These are phyloP conservation scores for Claviceps maximensis DNA, from an alignment of 2,329 filamentous ascomycete genomes.

Conservation along the genomic window DNA sequence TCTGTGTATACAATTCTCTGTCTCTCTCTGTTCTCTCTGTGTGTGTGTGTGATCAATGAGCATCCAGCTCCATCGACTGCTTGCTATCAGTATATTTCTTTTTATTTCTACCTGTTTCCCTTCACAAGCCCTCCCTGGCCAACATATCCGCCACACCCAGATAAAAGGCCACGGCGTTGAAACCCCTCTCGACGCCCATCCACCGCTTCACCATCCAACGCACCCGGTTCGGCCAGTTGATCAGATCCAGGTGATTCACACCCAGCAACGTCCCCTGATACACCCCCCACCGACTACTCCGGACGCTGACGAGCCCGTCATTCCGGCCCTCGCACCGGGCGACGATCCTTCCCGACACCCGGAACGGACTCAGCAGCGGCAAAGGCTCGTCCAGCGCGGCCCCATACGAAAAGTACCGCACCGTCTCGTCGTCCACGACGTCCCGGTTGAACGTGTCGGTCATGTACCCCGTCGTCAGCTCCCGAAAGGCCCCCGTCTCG, in stretches of 20 bases:
- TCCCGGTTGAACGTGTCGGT: conserved; percentile 42
- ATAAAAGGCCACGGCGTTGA: conserved; percentile 57
- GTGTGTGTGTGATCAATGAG: no score
- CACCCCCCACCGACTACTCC: conserved; percentile 46
- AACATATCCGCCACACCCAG: conserved; percentile 57
- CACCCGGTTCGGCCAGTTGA: conserved; percentile 54
- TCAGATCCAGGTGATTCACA: conserved; percentile 51
- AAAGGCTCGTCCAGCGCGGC: conserved; percentile 29
- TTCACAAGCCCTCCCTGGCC: conserved; percentile 45
- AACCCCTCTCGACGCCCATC: conserved; percentile 42
- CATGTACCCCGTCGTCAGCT: conserved; percentile 49
- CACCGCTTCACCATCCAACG: conserved; percentile 38
- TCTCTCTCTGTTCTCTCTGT: no score
- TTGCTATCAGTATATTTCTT: no score
- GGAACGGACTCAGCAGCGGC: conserved; percentile 53
- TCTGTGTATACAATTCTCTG: no score
- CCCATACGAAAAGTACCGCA: conserved; percentile 51
- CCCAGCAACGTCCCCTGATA: conserved; percentile 51
- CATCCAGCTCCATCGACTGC: no score
- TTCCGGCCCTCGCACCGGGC: conserved; percentile 42
- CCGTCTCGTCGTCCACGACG: conserved; percentile 37
- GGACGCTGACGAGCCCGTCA: conserved; percentile 54
- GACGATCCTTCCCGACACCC: conserved; percentile 38
- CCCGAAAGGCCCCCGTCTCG: conserved; percentile 45
- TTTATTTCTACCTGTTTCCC: no score